Percentiles rank a stretch among this genome's conserved stretches.
These are phyloP conservation scores for Trifolium dubium DNA, from an alignment of 306 rosid genomes.

Conservation along the genomic window DNA sequence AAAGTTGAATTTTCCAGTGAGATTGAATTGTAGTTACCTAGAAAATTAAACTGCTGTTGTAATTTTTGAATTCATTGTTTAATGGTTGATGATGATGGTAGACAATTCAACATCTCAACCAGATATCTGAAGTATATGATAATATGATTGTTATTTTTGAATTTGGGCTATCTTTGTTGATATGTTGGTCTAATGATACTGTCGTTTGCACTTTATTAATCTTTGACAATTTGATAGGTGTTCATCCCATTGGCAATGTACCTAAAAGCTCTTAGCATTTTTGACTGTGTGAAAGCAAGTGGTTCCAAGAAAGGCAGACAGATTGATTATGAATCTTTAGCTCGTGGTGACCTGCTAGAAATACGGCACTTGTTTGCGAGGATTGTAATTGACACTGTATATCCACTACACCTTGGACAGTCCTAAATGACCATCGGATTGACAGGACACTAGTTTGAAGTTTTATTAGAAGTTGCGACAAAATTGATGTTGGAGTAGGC, in stretches of 20 bases:
- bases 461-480: conserved; percentile 14
- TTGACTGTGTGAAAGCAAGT: conserved; percentile 53
- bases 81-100: conserved; percentile 3
- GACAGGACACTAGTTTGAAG: conserved; percentile 22
- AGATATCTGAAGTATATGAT: conserved; percentile 30
- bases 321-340: conserved; percentile 59
- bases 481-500: conserved; percentile 31
- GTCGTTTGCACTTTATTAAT: conserved; percentile 30
- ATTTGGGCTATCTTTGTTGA: conserved; percentile 16
- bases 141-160: conserved; percentile 13
- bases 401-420: conserved; percentile 52
- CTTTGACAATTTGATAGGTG: conserved; percentile 62
- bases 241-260: conserved; percentile 65
- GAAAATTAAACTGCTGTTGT: conserved; percentile 12
- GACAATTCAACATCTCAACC: background rate
- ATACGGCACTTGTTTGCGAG: conserved; percentile 74
- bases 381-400: conserved; percentile 72
- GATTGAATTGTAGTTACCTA: conserved; percentile 11
- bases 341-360: conserved; percentile 57
- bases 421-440: conserved; percentile 28
- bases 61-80: conserved; percentile 25
- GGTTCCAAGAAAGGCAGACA: conserved; percentile 60
- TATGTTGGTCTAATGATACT: conserved; percentile 10
- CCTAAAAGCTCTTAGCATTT: conserved; percentile 56
- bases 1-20: conserved; percentile 20